Conservation (phyloP, 495 filamentous ascomycete genomes). For the Physcia stellaris region DNA sequence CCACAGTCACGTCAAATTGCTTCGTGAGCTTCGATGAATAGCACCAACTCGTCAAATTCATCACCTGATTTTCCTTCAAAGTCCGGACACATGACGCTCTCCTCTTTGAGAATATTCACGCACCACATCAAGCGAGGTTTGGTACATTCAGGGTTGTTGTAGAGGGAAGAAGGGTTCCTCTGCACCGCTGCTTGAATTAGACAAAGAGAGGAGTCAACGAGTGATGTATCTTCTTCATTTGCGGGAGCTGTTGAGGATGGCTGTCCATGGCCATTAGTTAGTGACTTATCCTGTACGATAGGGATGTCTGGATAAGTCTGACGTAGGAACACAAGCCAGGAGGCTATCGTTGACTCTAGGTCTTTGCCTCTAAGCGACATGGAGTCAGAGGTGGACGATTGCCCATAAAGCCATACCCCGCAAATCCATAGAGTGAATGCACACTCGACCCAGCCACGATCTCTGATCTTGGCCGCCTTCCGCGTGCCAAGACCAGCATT, state of each 20-base stretch:
- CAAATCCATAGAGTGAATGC: slow-evolving; percentile 15
- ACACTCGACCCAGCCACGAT: slow-evolving; percentile 10
- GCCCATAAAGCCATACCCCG: slow-evolving; percentile 5
- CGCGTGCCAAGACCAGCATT: slow-evolving; percentile 14
- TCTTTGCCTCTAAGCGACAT: background rate
- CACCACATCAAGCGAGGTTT: slow-evolving; percentile 8
- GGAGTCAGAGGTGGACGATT: background rate
- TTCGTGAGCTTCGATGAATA: slow-evolving; percentile 14
- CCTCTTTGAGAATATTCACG: slow-evolving; percentile 9
- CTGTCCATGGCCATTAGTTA: no score
- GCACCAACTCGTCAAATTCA: slow-evolving; percentile 16
- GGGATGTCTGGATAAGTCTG: background rate
- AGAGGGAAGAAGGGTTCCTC: slow-evolving; percentile 11
- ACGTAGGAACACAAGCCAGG: background rate
- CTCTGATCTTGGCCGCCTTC: slow-evolving; percentile 9
- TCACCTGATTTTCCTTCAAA: slow-evolving; percentile 17
- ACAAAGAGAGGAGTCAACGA: slow-evolving; percentile 8
- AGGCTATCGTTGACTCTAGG: slow-evolving; percentile 1
- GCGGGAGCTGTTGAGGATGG: background rate
- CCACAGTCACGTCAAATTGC: no score
- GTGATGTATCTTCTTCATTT: background rate
- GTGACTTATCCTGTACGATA: background rate
- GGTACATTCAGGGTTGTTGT: slow-evolving; percentile 7
- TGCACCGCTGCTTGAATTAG: slow-evolving; percentile 4
- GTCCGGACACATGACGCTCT: slow-evolving; percentile 13